Evolutionary conservation across 495 filamentous ascomycete genomes (phyloP), one percentile per base, ranked within the genome.

Genomic region (Polyplosphaeria fusca): DNA sequence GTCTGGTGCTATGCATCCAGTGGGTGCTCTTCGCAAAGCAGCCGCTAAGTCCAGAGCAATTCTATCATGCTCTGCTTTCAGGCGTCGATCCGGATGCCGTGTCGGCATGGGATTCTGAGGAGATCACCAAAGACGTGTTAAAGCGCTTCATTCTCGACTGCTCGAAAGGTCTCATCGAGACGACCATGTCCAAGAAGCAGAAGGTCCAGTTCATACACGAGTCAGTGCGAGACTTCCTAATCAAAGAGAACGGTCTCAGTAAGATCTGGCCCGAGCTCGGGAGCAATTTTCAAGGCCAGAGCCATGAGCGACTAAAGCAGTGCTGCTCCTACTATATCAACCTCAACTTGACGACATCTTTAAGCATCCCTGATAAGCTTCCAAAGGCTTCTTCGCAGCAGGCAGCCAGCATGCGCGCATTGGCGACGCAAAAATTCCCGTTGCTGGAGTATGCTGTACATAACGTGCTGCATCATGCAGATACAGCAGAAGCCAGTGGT

Each of bases 151-250:
- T 63, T 28, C 25, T 52, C 16, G 38, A 44, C 14, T 53, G 30
- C 16, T 63, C 47, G 18, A 63, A 54, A 48, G 47, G 54, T 19
- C 54, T 58, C 11, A 26, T 27, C 9, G 39, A 58, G 23, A 54
- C 27, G 4, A 46, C 38, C 28, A 54, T 30, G 22, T 38, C 53
- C 28, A 4, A 52, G 2, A 16, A 41, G 35, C 16, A 26, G n/a
- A 62, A 19, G n/a, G 60, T 63, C 12, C 54, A 63, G 27, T 63
- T 63, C 43, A 63, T 63, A 28, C 57, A 65, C 42, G 46, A 65
- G 46, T 53, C 57, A 18, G 61, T 61, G 18, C 52, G 24, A 4
- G 57, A 60, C 39, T 65, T 65, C 42, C 52, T 65, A 16, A 48
- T 60, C 1, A 48, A 54, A 47, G 42, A 55, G 26, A 23, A 46